Evolutionary conservation across 495 filamentous ascomycete genomes (phyloP), one percentile per base, ranked within the genome.

Genomic region (Cryomyces minteri): DNA sequence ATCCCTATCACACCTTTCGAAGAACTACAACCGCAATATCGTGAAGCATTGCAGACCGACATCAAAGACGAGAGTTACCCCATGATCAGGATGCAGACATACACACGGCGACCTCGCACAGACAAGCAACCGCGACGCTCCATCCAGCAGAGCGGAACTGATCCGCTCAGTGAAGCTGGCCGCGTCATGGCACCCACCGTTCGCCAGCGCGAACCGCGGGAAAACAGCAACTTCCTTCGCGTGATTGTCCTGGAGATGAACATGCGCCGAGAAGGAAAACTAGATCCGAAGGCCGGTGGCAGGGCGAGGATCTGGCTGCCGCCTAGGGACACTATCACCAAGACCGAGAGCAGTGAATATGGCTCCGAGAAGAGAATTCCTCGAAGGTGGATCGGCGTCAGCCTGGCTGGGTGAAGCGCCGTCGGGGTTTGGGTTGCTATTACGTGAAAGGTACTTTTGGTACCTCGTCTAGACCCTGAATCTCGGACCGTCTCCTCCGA

Each of bases 191-290:
- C 48, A 0, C 65, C 72, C 4, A 61, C 71, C 44, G 69, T 80
- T 8, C 79, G 85, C 10, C 88, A 88, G 58, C 77, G 90, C 10
- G 90, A 95, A 58, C 76, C 84, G 51, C 74, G 90, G 34, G 90
- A 98, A 59, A 98, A 98, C 57, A 74, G 80, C 28, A 81, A 95
- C 52, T 98, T 96, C 63, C 77, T 98, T 43, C 77, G 90, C 31
- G 79, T 96, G 54, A 84, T 92, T 30, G 88, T 95, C 43, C 70
- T 95, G 55, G 90, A 98, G 63, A 94, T 94, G 82, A 84, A 88
- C 48, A 98, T 98, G 90, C 80, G 88, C 31, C 79, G 84, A 53
- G 72, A 70, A 39, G 90, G 90, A 39, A 96, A 98, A 63, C 65
- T 98, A 46, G 83, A 85, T 53, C 82, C 88, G 40, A 78, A 80